phyloP scores from a whole-genome alignment of 2,329 filamentous ascomycete genomes.

The Ustulina deusta region DNA sequence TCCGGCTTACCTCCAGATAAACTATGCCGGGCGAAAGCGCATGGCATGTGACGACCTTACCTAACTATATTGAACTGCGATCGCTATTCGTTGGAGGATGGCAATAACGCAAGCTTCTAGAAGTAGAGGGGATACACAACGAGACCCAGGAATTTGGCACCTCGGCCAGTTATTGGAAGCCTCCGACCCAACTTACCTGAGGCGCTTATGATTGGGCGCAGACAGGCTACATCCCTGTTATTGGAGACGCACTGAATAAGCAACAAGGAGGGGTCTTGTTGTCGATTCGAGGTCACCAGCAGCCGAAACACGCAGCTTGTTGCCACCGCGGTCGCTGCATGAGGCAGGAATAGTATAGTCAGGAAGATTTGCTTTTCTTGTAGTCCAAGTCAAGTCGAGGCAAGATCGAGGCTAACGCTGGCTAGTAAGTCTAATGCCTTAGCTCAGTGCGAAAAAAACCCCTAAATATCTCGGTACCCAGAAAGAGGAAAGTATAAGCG shows the following conservation, averaged over 20 bases:
- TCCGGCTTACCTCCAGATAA: conserved; percentile 33
- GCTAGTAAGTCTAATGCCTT: not conserved
- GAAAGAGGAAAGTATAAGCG: conserved; percentile 24
- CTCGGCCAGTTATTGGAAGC: conserved; percentile 27
- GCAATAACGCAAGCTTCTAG: conserved; percentile 33
- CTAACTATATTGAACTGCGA: conserved; percentile 12
- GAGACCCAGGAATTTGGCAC: conserved; percentile 38
- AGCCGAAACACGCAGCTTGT: conserved; percentile 16
- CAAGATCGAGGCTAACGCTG: not conserved
- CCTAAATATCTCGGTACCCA: not conserved
- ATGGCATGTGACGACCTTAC: conserved; percentile 27
- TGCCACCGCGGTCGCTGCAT: not conserved
- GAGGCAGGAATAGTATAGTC: conserved; percentile 1
- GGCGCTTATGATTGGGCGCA: conserved; percentile 29
- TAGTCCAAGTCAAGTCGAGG: not conserved
- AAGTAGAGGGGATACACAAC: conserved; percentile 37
- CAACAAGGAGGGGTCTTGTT: conserved; percentile 5
- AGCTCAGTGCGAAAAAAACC: not conserved
- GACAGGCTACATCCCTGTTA: conserved; percentile 16
- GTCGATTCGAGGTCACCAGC: conserved; percentile 14
- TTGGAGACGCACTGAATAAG: conserved; percentile 24
- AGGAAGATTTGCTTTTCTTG: not conserved
- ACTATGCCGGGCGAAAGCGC: conserved; percentile 14
- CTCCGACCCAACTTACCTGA: conserved; percentile 11
- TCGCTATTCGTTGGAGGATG: conserved; percentile 15